Base-by-base conservation (phyloP, 257 asterid species). In the Dorcoceras hygrometricum region DNA sequence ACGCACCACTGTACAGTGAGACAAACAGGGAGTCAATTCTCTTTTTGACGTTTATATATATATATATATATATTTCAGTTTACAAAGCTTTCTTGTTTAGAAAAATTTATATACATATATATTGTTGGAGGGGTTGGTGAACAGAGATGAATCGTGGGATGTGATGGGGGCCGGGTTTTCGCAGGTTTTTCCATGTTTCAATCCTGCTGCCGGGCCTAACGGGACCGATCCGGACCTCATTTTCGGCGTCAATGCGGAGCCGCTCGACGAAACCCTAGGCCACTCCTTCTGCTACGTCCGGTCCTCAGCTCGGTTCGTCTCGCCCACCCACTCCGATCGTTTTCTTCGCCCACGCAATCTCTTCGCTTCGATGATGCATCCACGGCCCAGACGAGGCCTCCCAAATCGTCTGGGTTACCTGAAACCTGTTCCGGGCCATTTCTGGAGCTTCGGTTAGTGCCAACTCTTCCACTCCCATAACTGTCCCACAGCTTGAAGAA, bases 211-310 rank as follows among this genome's bases (percentile, higher is more conserved):
- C 79, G 86, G 77, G 25, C 75, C 78, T 74, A 80, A 39, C 87
- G 87, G 97, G 80, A 76, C 79, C 31, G 95, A 87, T 29, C 71
- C 93, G 85, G 98, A 87, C 59, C 79, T 64, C 70, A 68, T 82
- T 3, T 86, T 85, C 80, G 53, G 79, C n/a, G 81, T 76, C 53
- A 79, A 69, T 64, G 92, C 81, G 54, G 54, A 46, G 67, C 89
- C 91, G 73, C 88, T 83, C 48, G 98, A 92, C 77, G 98, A 92
- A 81, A 89, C 96, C 85, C 91, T 89, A 29, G 98, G 98, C 53
- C 98, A 92, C 78, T 92, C 98, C 51, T 92, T 92, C 82, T 87
- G 98, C 83, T 92, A 92, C 85, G 98, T 92, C 53, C 91, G 97
- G 36, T 89, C 98, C 11, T 92, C 98, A 0, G 96, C 96, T 12